Percentiles rank a stretch among this genome's conserved stretches.
phyloP scores from a whole-genome alignment of 2,329 filamentous ascomycete species.

The Penicillium decumbens region DNA sequence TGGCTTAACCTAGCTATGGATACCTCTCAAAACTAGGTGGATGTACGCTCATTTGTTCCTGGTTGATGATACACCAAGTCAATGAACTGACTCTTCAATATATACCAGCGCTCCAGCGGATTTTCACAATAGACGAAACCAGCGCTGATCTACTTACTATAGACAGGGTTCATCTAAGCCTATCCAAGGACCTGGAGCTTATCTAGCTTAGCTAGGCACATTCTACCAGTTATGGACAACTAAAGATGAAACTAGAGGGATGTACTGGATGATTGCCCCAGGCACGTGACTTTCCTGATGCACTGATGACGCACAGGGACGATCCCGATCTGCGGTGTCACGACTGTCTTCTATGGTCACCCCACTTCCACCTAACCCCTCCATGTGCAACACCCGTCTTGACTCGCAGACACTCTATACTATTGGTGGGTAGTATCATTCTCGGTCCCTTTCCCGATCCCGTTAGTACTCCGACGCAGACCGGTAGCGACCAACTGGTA shows the following conservation, averaged over 20 bases:
- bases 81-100: no score
- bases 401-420: slow-evolving; percentile 6
- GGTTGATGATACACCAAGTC: no score
- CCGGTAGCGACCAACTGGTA: neutral
- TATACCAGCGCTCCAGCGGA: no score
- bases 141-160: no score
- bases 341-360: slow-evolving; percentile 10
- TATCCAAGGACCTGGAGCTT: no score
- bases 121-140: no score
- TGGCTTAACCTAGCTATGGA: no score
- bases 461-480: slow-evolving; percentile 15
- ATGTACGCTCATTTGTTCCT: no score
- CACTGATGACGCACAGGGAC: slow-evolving; percentile 33
- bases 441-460: slow-evolving; percentile 12
- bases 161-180: no score
- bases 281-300: slow-evolving; percentile 27
- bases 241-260: neutral
- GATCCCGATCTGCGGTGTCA: slow-evolving; percentile 32
- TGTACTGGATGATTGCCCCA: neutral
- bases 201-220: no score
- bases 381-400: slow-evolving; percentile 4
- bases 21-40: no score
- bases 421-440: slow-evolving; percentile 10
- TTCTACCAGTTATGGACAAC: neutral
- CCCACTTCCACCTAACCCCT: slow-evolving; percentile 17